Conservation (phyloP, 1,139 yeast species). For the Suhomyces anneliseae region DNA sequence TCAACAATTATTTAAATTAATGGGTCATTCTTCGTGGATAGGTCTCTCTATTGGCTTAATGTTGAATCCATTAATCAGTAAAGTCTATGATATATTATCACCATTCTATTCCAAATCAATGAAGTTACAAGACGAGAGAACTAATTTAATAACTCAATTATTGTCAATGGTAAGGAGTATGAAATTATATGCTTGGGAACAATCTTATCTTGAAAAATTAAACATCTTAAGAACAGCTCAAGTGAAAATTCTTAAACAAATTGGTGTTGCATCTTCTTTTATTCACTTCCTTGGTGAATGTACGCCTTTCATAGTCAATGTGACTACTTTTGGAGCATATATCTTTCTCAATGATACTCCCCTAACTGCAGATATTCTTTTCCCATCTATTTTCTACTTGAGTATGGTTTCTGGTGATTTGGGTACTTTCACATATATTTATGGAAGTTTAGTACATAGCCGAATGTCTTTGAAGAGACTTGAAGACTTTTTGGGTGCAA, state of each 20-base stretch:
- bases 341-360: slow-evolving; percentile 5
- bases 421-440: slow-evolving; percentile 19
- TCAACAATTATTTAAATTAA: slow-evolving; percentile 21
- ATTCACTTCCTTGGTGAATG: slow-evolving; percentile 22
- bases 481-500: slow-evolving; percentile 21
- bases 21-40: slow-evolving; percentile 26
- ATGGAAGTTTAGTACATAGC: slow-evolving; percentile 21
- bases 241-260: slow-evolving; percentile 16
- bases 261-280: slow-evolving; percentile 21
- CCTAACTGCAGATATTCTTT: slow-evolving; percentile 19
- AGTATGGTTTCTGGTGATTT: too few species aligned
- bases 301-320: slow-evolving; percentile 21
- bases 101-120: slow-evolving; percentile 18
- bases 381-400: too few species aligned
- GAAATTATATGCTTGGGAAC: slow-evolving; percentile 21
- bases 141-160: slow-evolving; percentile 26
- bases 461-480: slow-evolving; percentile 23
- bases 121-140: slow-evolving; percentile 24
- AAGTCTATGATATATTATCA: slow-evolving; percentile 19
- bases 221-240: slow-evolving; percentile 22
- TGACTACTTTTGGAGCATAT: slow-evolving; percentile 19
- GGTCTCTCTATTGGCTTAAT: slow-evolving; percentile 22
- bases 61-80: slow-evolving; percentile 21
- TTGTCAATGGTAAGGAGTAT: slow-evolving; percentile 25
- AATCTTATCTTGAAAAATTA: slow-evolving; percentile 21